Evolutionary conservation across 2,329 filamentous ascomycete species (phyloP), one percentile per base, ranked within the genome.

Genomic region (Monosporascus cannonballus): DNA sequence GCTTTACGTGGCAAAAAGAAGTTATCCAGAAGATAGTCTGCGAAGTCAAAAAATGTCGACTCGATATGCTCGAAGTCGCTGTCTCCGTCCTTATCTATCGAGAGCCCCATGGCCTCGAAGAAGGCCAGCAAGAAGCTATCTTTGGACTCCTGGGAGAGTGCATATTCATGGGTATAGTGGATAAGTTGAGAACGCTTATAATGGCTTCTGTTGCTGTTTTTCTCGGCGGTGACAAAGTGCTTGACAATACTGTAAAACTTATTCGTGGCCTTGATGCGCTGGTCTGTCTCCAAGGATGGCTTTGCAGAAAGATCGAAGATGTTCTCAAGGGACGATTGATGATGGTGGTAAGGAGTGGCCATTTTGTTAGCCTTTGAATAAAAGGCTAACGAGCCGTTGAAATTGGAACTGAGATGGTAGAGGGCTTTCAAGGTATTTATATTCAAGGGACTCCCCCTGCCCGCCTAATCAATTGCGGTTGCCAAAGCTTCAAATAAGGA

Each of bases 101-200:
- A n/a, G 42, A 65, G 54, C n/a, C 46, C 54, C 30, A 65, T 27
- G 5, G 60, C 52, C 37, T 25, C n/a, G 48, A 66, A 64, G 47
- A 68, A 66, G 20, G 60, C 58, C 20, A 55, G 58, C 8, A 66
- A 48, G 25, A 65, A 54, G 38, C 55, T 63, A 46, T 66, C 65
- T 24, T 51, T 50, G 4, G 61, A 61, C 47, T 55, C 48, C 24
- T 59, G 52, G 20, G 62, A 64, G 20, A 57, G 56, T n/a, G 60
- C 58, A 57, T 63, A 59, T 42, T 64, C 60, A 54, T 64, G 61
- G 8, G 60, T 65, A 37, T 49, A 55, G 34, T 61, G 63, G 44
- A 66, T 38, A 41, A 66, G 62, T 38, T 25, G 52, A 14, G 63
- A 48, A 38, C 57, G 63, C 8, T 55, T 59, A 51, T 63, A 65